These are phyloP conservation scores for Zygnema circumcarinatum DNA, from an alignment of 139 green algal species.

Conservation along the genomic window DNA sequence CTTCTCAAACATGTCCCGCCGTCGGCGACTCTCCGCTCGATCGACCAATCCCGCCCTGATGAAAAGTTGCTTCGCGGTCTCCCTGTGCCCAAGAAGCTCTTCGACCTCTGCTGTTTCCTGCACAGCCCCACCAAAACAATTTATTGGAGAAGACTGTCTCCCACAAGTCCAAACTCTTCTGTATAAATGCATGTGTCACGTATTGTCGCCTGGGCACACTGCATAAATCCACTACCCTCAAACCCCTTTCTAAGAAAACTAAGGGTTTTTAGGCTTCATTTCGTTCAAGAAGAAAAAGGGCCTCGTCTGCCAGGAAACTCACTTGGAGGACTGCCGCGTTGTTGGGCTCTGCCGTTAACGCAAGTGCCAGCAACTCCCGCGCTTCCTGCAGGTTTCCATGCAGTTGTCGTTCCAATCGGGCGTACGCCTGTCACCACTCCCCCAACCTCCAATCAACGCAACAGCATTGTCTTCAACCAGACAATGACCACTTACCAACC, in stretches of 20 bases:
- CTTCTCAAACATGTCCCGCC: slow-evolving; percentile 31
- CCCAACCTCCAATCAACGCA: too few relatives aligned
- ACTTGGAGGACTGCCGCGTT: slow-evolving; percentile 26
- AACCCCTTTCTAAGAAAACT: not conserved
- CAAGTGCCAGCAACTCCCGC: not conserved
- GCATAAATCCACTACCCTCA: not conserved
- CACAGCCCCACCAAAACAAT: too few relatives aligned
- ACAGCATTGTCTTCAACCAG: too few relatives aligned
- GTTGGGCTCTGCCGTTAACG: slow-evolving; percentile 16
- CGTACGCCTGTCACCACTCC: slow-evolving; percentile 41
- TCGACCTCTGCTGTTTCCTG: slow-evolving; percentile 32
- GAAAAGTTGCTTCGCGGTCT: slow-evolving; percentile 6
- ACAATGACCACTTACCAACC: too few relatives aligned
- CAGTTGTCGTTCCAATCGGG: slow-evolving; percentile 33
- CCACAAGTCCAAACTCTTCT: too few relatives aligned
- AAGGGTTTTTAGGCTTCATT: not conserved
- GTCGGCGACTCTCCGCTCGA: not conserved
- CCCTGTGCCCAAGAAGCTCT: slow-evolving; percentile 11
- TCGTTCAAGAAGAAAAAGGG: not conserved
- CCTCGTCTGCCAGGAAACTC: not conserved
- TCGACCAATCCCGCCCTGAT: slow-evolving; percentile 5
- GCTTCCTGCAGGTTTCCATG: slow-evolving; percentile 23
- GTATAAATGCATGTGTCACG: too few relatives aligned
- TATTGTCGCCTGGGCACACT: not conserved
- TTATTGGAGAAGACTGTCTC: too few relatives aligned